Percentiles rank a stretch among this genome's conserved stretches.
Conservation (phyloP, 108 stramenopile genomes). For the Nannochloropsis gaditana region DNA sequence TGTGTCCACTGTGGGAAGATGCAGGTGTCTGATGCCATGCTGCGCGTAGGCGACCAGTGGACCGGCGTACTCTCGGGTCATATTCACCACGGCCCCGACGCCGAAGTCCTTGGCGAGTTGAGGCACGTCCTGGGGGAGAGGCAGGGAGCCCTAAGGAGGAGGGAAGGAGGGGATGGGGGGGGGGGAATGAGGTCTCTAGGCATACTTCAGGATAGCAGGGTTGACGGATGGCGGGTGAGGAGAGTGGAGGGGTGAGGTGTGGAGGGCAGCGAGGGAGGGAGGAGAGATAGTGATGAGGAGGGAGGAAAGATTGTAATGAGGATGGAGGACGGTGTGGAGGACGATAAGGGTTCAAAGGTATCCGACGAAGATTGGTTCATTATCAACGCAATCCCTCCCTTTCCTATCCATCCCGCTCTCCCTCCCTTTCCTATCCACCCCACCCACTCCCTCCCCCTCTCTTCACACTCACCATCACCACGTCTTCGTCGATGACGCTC, state of each 20-base stretch:
- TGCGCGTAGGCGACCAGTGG: not conserved
- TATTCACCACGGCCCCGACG: not conserved
- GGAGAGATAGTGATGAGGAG: too few relatives aligned
- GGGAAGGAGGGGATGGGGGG: not conserved
- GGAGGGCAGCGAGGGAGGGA: too few relatives aligned
- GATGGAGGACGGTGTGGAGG: too few relatives aligned
- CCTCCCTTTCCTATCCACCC: not conserved
- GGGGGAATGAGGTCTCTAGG: not conserved
- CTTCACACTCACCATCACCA: conserved; percentile 7
- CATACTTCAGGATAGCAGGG: too few relatives aligned
- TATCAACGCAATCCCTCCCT: not conserved
- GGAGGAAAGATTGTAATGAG: too few relatives aligned
- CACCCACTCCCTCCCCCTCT: too few relatives aligned
- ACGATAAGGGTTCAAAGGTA: too few relatives aligned
- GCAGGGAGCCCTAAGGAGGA: not conserved
- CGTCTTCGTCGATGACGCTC: conserved; percentile 13
- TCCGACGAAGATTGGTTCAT: too few relatives aligned
- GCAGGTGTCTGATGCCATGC: not conserved
- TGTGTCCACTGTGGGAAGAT: not conserved
- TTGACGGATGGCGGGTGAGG: too few relatives aligned
- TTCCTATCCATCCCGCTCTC: not conserved
- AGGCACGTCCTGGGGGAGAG: not conserved
- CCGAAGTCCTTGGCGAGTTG: not conserved
- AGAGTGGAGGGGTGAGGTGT: too few relatives aligned
- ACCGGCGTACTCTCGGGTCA: not conserved